A percentile compares a stretch with the other conserved stretches of the same genome.
Evolutionary conservation across 306 rosid genomes (phyloP).

Genomic region (Lablab purpureus): DNA sequence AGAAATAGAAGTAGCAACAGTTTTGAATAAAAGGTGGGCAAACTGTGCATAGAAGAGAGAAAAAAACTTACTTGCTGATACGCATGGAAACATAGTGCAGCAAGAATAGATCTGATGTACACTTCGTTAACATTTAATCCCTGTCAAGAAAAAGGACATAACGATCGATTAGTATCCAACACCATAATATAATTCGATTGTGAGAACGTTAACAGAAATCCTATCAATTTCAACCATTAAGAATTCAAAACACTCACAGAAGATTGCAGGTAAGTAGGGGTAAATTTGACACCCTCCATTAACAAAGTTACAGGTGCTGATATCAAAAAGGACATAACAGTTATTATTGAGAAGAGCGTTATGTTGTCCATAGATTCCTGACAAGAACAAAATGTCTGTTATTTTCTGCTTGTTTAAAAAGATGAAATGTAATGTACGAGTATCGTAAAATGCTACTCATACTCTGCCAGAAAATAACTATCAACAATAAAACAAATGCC

Average conservation of each 20-base stretch:
- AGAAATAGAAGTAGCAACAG: not conserved
- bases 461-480: not conserved
- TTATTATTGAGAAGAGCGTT: slow-evolving; percentile 92
- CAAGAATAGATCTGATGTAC: slow-evolving; percentile 73
- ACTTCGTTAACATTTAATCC: slow-evolving; percentile 76
- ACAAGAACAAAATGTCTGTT: slow-evolving; percentile 45
- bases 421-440: slow-evolving; percentile 18
- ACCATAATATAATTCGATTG: slow-evolving; percentile 2
- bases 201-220: slow-evolving; percentile 34
- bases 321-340: slow-evolving; percentile 90
- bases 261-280: slow-evolving; percentile 76
- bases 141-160: slow-evolving; percentile 54
- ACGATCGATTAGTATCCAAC: slow-evolving; percentile 5
- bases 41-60: slow-evolving; percentile 27
- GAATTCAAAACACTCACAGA: slow-evolving; percentile 67
- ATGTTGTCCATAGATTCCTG: slow-evolving; percentile 94
- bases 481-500: slow-evolving; percentile 8
- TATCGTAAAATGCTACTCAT: slow-evolving; percentile 1
- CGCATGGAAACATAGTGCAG: slow-evolving; percentile 95
- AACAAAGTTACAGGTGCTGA: slow-evolving; percentile 70
- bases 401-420: slow-evolving; percentile 26
- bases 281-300: slow-evolving; percentile 86
- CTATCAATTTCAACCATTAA: slow-evolving; percentile 18
- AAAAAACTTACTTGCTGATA: slow-evolving; percentile 84
- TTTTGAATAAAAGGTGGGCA: not conserved